phyloP scores from a whole-genome alignment of 345 rosid genomes.

The Streptanthus diversifolius region DNA sequence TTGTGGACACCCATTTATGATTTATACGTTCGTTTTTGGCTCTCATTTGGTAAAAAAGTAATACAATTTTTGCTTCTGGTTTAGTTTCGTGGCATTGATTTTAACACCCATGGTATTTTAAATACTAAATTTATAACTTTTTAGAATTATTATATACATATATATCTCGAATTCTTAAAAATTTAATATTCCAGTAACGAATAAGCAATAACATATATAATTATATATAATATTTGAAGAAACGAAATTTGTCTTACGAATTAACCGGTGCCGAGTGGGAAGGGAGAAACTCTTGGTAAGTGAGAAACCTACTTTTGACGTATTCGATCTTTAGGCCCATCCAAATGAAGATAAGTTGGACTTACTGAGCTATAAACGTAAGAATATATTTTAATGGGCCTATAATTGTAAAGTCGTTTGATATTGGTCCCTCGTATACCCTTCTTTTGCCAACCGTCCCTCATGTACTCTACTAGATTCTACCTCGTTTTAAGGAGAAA shows the following conservation, averaged over 20 bases:
- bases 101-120: too few species aligned
- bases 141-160: neutral
- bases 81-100: neutral
- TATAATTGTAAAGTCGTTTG: neutral
- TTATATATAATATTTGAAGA: neutral
- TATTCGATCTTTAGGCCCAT: neutral
- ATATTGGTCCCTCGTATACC: neutral
- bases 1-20: slow-evolving; percentile 26
- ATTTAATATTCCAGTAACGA: neutral
- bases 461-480: too few species aligned
- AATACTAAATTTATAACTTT: too few species aligned
- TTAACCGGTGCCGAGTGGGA: neutral
- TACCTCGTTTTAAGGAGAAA: too few species aligned
- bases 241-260: neutral
- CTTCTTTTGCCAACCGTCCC: neutral
- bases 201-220: neutral
- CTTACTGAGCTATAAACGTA: neutral
- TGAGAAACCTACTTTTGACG: neutral
- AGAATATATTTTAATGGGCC: neutral
- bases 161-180: neutral
- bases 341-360: neutral
- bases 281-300: neutral
- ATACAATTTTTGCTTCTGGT: neutral
- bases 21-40: slow-evolving; percentile 3
- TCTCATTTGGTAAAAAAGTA: too few species aligned